Evolutionary conservation across 2,329 filamentous ascomycete genomes (phyloP), one percentile per base, ranked within the genome.

Genomic region (Aspergillus sp.): DNA sequence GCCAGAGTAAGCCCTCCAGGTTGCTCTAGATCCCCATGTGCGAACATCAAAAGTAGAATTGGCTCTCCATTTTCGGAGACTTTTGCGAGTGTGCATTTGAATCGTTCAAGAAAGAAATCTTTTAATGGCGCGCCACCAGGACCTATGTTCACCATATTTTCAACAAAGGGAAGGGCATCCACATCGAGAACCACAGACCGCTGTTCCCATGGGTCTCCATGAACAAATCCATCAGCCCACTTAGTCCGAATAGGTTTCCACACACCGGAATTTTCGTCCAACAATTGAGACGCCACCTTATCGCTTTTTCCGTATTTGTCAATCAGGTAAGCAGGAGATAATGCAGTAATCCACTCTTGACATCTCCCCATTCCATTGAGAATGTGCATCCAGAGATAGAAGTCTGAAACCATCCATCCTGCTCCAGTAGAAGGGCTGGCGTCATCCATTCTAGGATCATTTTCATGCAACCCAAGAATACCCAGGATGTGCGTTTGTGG

Each of bases 351-450:
- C 46, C 46, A 48, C 12, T 45, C 5, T 41, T 48, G 48, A 6
- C 26, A 19, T n/a, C 44, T 45, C n/a, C 42, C 46, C 48, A 48
- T 51, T 30, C 48, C 48, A 5, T 44, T n/a, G 19, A 51, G 38
- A 29, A 51, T 35, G 29, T 48, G 39, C 10, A 51, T 41, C 44
- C 49, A 49, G 7, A 51, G 36, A 29, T 51, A 51, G 30, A 51
- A 51, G 33, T 51, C 46, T n/a, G 47, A 49, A 29, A 49, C 46
- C 27, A 51, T 49, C 49, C 49, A 51, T 5, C 47, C 49, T 40
- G 49, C 49, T 5, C 42, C 49, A 5, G 43, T 6, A 7, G 43
- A 43, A 27, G 49, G 46, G 28, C 34, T 38, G 8, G 47, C 47
- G 5, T 9, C 36, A n/a, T 48, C 42, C 8, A 6, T n/a, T 12